These are phyloP conservation scores for Clathrospora elynae DNA, from an alignment of 2,329 filamentous ascomycete genomes.

Conservation along the genomic window DNA sequence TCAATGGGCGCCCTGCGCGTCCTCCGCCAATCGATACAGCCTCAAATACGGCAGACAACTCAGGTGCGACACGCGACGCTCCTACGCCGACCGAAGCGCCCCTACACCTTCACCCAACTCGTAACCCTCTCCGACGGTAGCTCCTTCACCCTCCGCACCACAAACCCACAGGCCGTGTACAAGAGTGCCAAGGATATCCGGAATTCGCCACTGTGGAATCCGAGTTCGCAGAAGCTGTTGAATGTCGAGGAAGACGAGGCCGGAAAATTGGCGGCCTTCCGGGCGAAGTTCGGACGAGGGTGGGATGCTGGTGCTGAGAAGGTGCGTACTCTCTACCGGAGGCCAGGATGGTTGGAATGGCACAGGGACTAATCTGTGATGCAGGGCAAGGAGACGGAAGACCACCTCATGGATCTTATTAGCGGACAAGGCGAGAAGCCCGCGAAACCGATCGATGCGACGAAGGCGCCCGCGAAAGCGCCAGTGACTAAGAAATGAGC, in stretches of 20 bases:
- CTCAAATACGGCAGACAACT: slow-evolving; percentile 23
- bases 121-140: slow-evolving; percentile 90
- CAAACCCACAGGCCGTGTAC: slow-evolving; percentile 69
- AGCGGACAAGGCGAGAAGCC: slow-evolving; percentile 29
- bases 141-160: slow-evolving; percentile 79
- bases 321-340: slow-evolving; percentile 5
- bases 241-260: slow-evolving; percentile 97
- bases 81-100: slow-evolving; percentile 83
- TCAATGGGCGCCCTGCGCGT: slow-evolving; percentile 40
- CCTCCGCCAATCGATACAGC: slow-evolving; percentile 35
- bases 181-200: slow-evolving; percentile 78
- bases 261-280: slow-evolving; percentile 83
- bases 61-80: slow-evolving; percentile 84
- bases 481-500: slow-evolving; percentile 17
- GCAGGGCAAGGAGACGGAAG: slow-evolving; percentile 26
- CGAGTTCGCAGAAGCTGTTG: slow-evolving; percentile 75
- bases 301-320: slow-evolving; percentile 65
- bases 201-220: slow-evolving; percentile 92
- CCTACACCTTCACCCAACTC: slow-evolving; percentile 97
- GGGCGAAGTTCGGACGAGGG: slow-evolving; percentile 78
- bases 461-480: slow-evolving; percentile 24
- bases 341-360: not conserved
- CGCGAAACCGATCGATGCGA: slow-evolving; percentile 19
- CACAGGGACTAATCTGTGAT: slow-evolving; percentile 5
- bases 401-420: slow-evolving; percentile 42